A percentile compares a stretch with the other conserved stretches of the same genome.
These are phyloP conservation scores for Trichoderma semiorbis DNA, from an alignment of 2,329 filamentous ascomycete species.

Conservation along the genomic window DNA sequence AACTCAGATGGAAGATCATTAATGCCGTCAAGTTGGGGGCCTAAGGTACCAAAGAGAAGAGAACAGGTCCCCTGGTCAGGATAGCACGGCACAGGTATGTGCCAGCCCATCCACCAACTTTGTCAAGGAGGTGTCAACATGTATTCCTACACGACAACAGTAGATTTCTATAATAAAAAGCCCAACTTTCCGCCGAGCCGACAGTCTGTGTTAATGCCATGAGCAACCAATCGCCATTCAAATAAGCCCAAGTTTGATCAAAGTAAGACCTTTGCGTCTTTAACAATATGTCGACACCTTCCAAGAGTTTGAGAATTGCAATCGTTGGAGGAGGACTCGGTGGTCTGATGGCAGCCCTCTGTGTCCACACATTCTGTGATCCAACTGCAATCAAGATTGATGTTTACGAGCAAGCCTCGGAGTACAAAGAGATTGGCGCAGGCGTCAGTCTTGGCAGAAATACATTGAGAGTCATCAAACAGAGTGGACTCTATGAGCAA, in stretches of 20 bases:
- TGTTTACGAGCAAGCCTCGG: not conserved
- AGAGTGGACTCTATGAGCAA: not conserved
- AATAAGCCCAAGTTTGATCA: not conserved
- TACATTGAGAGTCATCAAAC: not conserved
- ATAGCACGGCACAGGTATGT: too few relatives aligned
- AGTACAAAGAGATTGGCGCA: not conserved
- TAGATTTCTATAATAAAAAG: not conserved
- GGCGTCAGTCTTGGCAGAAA: not conserved
- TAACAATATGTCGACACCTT: not conserved
- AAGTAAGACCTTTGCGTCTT: not conserved
- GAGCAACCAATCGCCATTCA: not conserved
- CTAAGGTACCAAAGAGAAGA: too few relatives aligned
- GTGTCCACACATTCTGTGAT: not conserved
- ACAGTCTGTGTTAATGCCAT: not conserved
- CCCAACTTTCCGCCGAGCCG: not conserved
- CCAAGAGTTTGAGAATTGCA: not conserved
- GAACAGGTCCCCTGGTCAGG: too few relatives aligned
- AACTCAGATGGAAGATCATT: too few relatives aligned
- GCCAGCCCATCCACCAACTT: too few relatives aligned
- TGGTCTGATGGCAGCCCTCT: not conserved
- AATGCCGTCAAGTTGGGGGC: too few relatives aligned
- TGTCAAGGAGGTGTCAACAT: too few relatives aligned
- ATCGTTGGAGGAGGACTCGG: not conserved
- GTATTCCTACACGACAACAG: not conserved
- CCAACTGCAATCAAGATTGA: not conserved